Conservation (phyloP, 345 rosid genomes). For the Eucalyptus erythrocorys region DNA sequence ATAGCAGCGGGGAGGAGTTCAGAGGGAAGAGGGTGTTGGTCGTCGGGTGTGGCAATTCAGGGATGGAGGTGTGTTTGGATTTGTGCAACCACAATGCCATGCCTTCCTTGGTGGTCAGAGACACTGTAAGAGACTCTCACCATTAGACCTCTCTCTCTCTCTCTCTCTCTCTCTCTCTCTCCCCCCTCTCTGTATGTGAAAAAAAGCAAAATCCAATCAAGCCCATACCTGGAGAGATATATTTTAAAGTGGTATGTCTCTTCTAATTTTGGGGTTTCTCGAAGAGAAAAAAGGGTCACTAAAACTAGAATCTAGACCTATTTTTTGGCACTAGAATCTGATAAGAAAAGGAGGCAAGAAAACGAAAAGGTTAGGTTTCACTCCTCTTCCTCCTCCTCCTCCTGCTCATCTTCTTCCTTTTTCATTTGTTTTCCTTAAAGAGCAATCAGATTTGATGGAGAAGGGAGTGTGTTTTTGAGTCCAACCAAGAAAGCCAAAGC, state of each 20-base stretch:
- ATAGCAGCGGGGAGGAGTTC: constrained; percentile 57
- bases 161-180: background rate
- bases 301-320: background rate
- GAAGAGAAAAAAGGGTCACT: background rate
- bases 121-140: constrained; percentile 35
- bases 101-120: constrained; percentile 88
- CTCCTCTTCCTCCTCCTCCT: background rate
- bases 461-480: background rate
- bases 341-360: background rate
- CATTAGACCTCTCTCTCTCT: background rate
- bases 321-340: background rate
- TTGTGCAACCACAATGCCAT: constrained; percentile 64
- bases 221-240: background rate
- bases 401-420: background rate
- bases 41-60: constrained; percentile 96
- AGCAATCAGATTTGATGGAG: background rate
- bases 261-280: background rate
- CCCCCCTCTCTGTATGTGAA: background rate
- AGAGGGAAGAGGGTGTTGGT: constrained; percentile 65
- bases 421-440: background rate
- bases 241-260: background rate
- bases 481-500: background rate
- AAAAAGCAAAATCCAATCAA: background rate
- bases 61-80: constrained; percentile 98
- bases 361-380: background rate